Evolutionary conservation across 352 stramenopile species (phyloP).

Genomic region (Phytophthora boehmeriae): DNA sequence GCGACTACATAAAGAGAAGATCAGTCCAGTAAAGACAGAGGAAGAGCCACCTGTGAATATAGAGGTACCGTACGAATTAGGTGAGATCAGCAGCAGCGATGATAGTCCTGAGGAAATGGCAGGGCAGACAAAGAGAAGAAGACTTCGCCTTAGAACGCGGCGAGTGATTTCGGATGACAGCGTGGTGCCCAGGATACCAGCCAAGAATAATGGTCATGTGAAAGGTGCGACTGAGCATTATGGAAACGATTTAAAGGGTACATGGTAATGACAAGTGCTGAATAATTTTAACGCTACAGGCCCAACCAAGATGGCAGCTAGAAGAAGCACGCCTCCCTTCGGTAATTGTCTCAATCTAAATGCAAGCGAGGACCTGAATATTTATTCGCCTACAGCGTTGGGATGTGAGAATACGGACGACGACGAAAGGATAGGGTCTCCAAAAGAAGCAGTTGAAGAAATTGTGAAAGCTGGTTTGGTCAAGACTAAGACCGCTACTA

Average conservation of each 20-base stretch:
- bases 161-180: not conserved
- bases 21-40: conserved; percentile 5
- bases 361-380: conserved; percentile 6
- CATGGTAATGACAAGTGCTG: conserved; percentile 2
- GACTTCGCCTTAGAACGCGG: conserved; percentile 13
- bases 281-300: conserved; percentile 13
- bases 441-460: not conserved
- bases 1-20: conserved; percentile 2
- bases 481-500: not conserved
- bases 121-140: conserved; percentile 5
- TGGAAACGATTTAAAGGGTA: not conserved
- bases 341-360: conserved; percentile 7
- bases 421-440: not conserved
- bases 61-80: conserved; percentile 15
- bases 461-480: not conserved
- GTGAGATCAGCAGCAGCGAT: conserved; percentile 16
- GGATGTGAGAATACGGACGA: not conserved
- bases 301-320: conserved; percentile 13
- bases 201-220: not conserved
- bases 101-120: conserved; percentile 1
- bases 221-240: conserved; percentile 9
- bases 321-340: conserved; percentile 1
- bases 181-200: not conserved
- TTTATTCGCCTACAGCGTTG: not conserved
- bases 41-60: not conserved